These are phyloP conservation scores for Nematocida homosporus DNA, from an alignment of 371 early-diverging fungal genomes.

Conservation along the genomic window DNA sequence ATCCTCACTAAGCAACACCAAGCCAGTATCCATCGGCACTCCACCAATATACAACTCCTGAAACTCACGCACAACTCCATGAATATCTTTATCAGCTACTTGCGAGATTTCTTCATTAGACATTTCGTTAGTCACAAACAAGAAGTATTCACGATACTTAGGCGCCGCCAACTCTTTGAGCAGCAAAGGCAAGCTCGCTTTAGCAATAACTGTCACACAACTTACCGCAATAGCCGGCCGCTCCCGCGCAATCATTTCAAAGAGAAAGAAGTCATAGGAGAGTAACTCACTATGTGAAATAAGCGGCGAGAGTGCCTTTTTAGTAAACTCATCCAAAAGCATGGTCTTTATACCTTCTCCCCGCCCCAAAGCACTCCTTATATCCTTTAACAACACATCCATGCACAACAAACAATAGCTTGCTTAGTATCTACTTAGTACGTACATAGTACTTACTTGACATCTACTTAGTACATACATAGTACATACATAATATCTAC, in stretches of 20 bases:
- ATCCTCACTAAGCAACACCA: neutral
- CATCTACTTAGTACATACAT: too few relatives aligned
- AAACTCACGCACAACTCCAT: constrained; percentile 62
- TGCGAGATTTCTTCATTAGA: constrained; percentile 55
- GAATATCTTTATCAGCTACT: constrained; percentile 62
- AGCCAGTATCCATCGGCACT: constrained; percentile 43
- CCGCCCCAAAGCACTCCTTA: constrained; percentile 45
- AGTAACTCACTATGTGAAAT: constrained; percentile 63
- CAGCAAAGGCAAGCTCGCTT: constrained; percentile 55
- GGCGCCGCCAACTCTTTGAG: constrained; percentile 62
- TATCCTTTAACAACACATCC: constrained; percentile 36
- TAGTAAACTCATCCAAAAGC: constrained; percentile 66
- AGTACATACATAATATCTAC: too few relatives aligned
- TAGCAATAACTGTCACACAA: constrained; percentile 61
- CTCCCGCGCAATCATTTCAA: constrained; percentile 62
- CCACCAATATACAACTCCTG: constrained; percentile 66
- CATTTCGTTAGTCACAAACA: constrained; percentile 64
- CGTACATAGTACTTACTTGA: too few relatives aligned
- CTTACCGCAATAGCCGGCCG: constrained; percentile 56
- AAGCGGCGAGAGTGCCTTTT: constrained; percentile 59
- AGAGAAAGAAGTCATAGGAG: constrained; percentile 65
- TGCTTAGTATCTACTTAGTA: neutral
- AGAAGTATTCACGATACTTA: constrained; percentile 61
- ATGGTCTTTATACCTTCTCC: constrained; percentile 63
- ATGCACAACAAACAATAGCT: constrained; percentile 24